These are phyloP conservation scores for Lanzia echinophila DNA, from an alignment of 2,329 filamentous ascomycete genomes.

Conservation along the genomic window DNA sequence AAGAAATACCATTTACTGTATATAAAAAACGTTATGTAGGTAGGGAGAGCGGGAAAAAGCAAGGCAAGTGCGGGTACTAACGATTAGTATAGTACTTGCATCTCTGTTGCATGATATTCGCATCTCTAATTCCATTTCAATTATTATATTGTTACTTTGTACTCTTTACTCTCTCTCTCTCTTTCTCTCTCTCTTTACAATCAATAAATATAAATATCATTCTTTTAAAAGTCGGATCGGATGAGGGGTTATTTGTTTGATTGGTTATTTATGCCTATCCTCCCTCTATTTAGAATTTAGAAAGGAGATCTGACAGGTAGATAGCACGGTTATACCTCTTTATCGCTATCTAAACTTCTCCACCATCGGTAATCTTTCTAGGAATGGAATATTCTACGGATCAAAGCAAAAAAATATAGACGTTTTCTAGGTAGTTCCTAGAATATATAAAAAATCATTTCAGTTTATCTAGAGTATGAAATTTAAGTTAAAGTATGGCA, in stretches of 20 bases:
- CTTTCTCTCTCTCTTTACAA: no score
- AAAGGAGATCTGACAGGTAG: no score
- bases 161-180: no score
- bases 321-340: no score
- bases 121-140: background rate
- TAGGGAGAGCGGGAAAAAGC: constrained; percentile 19
- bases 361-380: background rate
- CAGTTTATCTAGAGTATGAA: background rate
- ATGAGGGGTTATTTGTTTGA: background rate
- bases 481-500: no score
- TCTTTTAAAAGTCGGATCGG: no score
- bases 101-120: constrained; percentile 3
- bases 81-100: constrained; percentile 10
- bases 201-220: no score
- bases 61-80: constrained; percentile 27
- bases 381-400: background rate
- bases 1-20: no score
- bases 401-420: no score
- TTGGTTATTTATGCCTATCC: background rate
- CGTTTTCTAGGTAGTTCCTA: no score
- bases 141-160: no score
- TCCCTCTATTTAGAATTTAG: background rate
- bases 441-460: background rate
- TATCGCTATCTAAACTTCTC: background rate
- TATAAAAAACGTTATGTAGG: background rate